A percentile compares a stretch with the other conserved stretches of the same genome.
These are phyloP conservation scores for Fusarium virguliforme DNA, from an alignment of 2,329 filamentous ascomycete genomes.

Conservation along the genomic window DNA sequence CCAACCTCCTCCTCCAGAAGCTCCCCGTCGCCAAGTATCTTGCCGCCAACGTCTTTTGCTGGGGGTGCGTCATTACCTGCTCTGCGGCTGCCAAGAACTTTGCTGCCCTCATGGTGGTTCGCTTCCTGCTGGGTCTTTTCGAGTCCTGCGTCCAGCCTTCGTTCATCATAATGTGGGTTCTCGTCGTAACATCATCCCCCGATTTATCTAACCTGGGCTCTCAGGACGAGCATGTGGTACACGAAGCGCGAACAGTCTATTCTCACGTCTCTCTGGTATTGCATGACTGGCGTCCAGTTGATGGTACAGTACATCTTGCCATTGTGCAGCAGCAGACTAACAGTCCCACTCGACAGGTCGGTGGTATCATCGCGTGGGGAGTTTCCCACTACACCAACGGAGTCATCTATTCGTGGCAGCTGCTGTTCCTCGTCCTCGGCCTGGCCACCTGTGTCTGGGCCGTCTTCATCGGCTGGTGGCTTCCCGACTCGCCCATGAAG, in stretches of 20 bases:
- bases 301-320: slow-evolving; percentile 46
- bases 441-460: slow-evolving; percentile 55
- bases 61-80: slow-evolving; percentile 59
- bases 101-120: slow-evolving; percentile 57
- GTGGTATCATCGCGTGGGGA: slow-evolving; percentile 59
- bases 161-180: slow-evolving; percentile 59
- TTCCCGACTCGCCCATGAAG: slow-evolving; percentile 68
- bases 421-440: slow-evolving; percentile 62
- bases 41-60: slow-evolving; percentile 60
- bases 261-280: slow-evolving; percentile 49
- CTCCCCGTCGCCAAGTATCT: slow-evolving; percentile 64
- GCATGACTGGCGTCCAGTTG: slow-evolving; percentile 56
- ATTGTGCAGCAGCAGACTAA: not conserved
- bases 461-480: slow-evolving; percentile 57
- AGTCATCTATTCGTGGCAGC: slow-evolving; percentile 54
- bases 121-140: slow-evolving; percentile 63
- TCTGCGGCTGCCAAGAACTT: slow-evolving; percentile 58
- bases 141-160: slow-evolving; percentile 64
- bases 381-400: slow-evolving; percentile 52
- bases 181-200: accelerated
- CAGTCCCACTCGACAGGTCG: slow-evolving; percentile 39
- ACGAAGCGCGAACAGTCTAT: slow-evolving; percentile 37
- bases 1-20: slow-evolving; percentile 63
- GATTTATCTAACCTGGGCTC: not conserved
- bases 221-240: slow-evolving; percentile 41